Percentiles rank a stretch among this genome's conserved stretches.
These are phyloP conservation scores for Chaetomium tenue DNA, from an alignment of 495 filamentous ascomycete genomes.

Conservation along the genomic window DNA sequence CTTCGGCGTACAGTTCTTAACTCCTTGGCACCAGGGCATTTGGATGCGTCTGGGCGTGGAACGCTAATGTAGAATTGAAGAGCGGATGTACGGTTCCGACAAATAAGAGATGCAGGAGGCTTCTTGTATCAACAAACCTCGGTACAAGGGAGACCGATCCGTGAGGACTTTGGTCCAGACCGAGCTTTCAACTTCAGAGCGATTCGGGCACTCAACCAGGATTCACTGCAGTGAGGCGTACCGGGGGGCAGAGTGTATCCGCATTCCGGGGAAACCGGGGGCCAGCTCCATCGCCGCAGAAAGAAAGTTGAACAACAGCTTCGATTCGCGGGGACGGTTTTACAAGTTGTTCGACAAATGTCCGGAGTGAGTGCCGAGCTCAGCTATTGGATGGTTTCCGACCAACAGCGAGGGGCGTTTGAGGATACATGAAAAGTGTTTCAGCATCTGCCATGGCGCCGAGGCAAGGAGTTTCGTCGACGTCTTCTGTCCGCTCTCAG, in stretches of 20 bases:
- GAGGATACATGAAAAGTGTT: neutral
- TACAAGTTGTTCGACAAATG: neutral
- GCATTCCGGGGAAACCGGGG: neutral
- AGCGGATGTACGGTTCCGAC: conserved; percentile 1
- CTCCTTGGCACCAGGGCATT: neutral
- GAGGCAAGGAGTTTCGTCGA: neutral
- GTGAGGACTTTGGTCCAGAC: neutral
- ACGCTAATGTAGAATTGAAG: neutral
- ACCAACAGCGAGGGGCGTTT: neutral
- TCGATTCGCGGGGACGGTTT: neutral
- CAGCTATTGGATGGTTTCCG: neutral
- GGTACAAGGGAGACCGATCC: neutral
- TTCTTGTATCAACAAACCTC: conserved; percentile 6
- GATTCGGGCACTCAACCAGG: neutral
- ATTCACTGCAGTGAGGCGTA: neutral
- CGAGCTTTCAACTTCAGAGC: neutral
- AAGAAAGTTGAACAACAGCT: neutral
- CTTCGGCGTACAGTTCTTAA: neutral
- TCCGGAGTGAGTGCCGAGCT: neutral
- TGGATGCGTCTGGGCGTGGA: too few species aligned
- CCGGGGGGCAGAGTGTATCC: neutral
- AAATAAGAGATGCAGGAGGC: conserved; percentile 10
- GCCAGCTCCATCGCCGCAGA: neutral
- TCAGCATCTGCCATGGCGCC: neutral
- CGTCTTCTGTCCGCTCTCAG: neutral